Evolutionary conservation across 2,329 filamentous ascomycete species (phyloP).

Genomic region (Zymoseptoria passerinii): DNA sequence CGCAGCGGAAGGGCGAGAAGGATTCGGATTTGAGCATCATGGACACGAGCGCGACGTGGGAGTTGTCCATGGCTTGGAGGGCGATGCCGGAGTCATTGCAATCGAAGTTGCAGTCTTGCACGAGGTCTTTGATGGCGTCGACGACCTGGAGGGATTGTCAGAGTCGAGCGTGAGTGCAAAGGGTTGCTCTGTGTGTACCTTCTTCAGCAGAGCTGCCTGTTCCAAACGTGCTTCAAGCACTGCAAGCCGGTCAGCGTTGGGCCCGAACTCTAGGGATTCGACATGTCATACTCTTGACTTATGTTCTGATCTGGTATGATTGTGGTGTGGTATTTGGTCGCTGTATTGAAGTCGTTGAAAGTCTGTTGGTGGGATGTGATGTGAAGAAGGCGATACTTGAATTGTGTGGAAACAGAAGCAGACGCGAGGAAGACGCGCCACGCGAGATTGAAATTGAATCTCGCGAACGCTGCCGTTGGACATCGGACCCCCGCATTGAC

Average conservation of each 20-base stretch:
- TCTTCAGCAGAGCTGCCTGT: conserved; percentile 90
- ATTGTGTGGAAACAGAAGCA: neutral
- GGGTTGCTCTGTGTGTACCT: conserved; percentile 48
- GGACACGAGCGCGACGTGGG: conserved; percentile 94
- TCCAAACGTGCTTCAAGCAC: conserved; percentile 97
- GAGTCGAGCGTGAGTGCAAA: conserved; percentile 1
- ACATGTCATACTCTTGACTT: conserved; percentile 8
- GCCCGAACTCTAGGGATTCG: neutral
- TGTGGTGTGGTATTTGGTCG: neutral
- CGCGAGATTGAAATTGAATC: neutral
- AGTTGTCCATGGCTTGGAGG: conserved; percentile 99
- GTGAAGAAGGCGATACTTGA: neutral
- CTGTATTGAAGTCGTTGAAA: neutral
- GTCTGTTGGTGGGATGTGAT: neutral
- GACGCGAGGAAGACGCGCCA: neutral
- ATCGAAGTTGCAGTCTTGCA: conserved; percentile 99
- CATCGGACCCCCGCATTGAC: neutral
- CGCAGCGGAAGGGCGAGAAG: conserved; percentile 93
- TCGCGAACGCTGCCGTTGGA: neutral
- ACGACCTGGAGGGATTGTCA: conserved; percentile 59
- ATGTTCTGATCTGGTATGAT: neutral
- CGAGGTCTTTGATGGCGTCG: conserved; percentile 97
- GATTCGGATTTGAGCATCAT: conserved; percentile 97
- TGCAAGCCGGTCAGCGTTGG: conserved; percentile 26
- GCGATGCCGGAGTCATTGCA: conserved; percentile 99